These are phyloP conservation scores for Suillus americanus DNA, from an alignment of 768 basidiomycete species.

Conservation along the genomic window DNA sequence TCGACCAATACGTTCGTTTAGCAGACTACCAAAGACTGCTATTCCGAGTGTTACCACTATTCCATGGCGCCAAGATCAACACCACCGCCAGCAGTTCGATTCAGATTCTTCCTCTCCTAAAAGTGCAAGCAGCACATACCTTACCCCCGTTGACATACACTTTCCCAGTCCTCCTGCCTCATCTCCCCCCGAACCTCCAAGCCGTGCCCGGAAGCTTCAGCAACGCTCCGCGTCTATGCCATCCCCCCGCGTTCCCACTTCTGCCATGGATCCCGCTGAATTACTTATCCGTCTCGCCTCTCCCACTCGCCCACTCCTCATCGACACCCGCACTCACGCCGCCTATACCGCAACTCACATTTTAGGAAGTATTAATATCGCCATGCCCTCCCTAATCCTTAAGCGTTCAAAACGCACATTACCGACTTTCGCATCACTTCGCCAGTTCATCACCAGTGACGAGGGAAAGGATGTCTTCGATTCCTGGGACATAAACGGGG, in stretches of 20 bases:
- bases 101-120: conserved; percentile 35
- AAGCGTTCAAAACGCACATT: conserved; percentile 68
- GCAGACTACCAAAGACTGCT: conserved; percentile 47
- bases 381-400: conserved; percentile 87
- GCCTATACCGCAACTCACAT: conserved; percentile 68
- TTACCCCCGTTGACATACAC: conserved; percentile 46
- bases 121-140: conserved; percentile 52
- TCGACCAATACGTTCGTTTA: conserved; percentile 68
- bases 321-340: conserved; percentile 78
- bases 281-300: conserved; percentile 51
- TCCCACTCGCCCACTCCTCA: conserved; percentile 59
- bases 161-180: conserved; percentile 28
- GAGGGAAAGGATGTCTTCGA: conserved; percentile 47
- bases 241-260: conserved; percentile 36
- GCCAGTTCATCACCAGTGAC: conserved; percentile 82
- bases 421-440: conserved; percentile 64
- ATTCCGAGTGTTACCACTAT: conserved; percentile 7
- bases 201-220: conserved; percentile 14
- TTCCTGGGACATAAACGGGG: conserved; percentile 74
- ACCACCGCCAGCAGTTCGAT: conserved; percentile 6
- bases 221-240: conserved; percentile 7
- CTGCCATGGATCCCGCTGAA: conserved; percentile 39
- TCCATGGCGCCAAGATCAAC: conserved; percentile 3
- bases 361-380: conserved; percentile 73
- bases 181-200: conserved; percentile 12